Evolutionary conservation across 768 basidiomycete species (phyloP), one percentile per base, ranked within the genome.

Genomic region (Boletus rufocinnamomeus): DNA sequence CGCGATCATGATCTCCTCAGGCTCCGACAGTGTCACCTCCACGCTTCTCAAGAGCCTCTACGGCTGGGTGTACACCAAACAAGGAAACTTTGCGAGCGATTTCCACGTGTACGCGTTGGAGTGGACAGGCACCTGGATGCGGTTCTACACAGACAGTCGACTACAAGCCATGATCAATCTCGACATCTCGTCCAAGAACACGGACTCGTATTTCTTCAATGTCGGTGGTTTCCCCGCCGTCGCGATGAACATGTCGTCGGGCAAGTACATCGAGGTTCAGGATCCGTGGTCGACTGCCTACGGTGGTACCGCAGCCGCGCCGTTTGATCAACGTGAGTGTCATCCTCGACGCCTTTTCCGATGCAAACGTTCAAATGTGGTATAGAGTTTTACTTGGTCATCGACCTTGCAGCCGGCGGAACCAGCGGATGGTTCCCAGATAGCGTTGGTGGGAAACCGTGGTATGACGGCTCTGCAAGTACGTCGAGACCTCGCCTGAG

Each of bases 361-460:
- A 27, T 35, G 19, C 7, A 68, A 34, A 52, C 60, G 66, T n/a
- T 21, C n/a, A n/a, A n/a, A n/a, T n/a, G 14, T 9, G 16, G 40
- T 56, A n/a, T n/a, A 85, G 87, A 85, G 19, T 94, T 95, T 73
- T 95, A 91, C 74, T 74, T 95, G 27, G 84, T 92, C 66, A 75
- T 95, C 68, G 82, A 90, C 69, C 81, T 95, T 37, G 91, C 86
- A 2, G 91, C 84, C 11, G 93, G 93, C 11, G 86, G 87, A 2
- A 92, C 89, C 38, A 91, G 84, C 62, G 93, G 86, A 32, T 72
- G 71, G 71, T 72, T 72, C 54, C 71, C 71, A 1, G 71, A 72
- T 37, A 21, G 78, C 11, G 83, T 89, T 45, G 92, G 91, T 19
- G 77, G 80, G 14, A 72, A 72, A 27, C 57, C 66, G 23, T 93